Percentiles rank a stretch among this genome's conserved stretches.
Conservation (phyloP, 352 stramenopile genomes). For the Phytophthora meadii region DNA sequence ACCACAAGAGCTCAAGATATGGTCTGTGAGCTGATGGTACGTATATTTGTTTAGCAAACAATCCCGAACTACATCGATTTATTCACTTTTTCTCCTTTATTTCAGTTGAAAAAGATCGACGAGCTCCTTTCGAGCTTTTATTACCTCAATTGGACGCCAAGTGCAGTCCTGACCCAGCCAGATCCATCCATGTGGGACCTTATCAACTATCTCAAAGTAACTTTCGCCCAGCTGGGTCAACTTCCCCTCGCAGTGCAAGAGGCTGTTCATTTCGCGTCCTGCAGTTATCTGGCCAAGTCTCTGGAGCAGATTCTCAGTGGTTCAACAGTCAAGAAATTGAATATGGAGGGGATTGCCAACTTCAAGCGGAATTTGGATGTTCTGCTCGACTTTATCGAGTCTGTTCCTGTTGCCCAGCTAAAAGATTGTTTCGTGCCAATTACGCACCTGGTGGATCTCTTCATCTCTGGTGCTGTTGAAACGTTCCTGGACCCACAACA, state of each 20-base stretch:
- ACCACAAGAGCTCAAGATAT: conserved; percentile 83
- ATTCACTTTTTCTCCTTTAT: too few species aligned
- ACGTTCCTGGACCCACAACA: conserved; percentile 71
- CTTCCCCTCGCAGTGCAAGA: conserved; percentile 67
- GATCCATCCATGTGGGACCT: conserved; percentile 85
- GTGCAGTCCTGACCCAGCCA: conserved; percentile 60
- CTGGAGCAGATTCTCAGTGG: conserved; percentile 76
- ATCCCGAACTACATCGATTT: too few species aligned
- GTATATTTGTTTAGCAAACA: conserved; percentile 8
- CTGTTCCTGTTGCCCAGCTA: conserved; percentile 64
- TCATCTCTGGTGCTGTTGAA: conserved; percentile 66
- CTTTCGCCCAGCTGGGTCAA: conserved; percentile 68
- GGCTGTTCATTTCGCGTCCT: conserved; percentile 80
- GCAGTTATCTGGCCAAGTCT: conserved; percentile 80
- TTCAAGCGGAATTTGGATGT: conserved; percentile 84
- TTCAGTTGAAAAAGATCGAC: conserved; percentile 88
- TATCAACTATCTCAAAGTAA: conserved; percentile 87
- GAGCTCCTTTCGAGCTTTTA: conserved; percentile 79
- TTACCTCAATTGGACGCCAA: conserved; percentile 79
- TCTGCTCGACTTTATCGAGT: conserved; percentile 68
- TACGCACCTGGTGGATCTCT: conserved; percentile 70
- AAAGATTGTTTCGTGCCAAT: conserved; percentile 73
- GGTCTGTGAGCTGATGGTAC: conserved; percentile 85
- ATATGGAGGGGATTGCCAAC: conserved; percentile 71
- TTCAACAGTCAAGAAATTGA: conserved; percentile 69